Evolutionary conservation across 1,284 basidiomycete genomes (phyloP), one percentile per base, ranked within the genome.

Genomic region (Naganishia cerealis): DNA sequence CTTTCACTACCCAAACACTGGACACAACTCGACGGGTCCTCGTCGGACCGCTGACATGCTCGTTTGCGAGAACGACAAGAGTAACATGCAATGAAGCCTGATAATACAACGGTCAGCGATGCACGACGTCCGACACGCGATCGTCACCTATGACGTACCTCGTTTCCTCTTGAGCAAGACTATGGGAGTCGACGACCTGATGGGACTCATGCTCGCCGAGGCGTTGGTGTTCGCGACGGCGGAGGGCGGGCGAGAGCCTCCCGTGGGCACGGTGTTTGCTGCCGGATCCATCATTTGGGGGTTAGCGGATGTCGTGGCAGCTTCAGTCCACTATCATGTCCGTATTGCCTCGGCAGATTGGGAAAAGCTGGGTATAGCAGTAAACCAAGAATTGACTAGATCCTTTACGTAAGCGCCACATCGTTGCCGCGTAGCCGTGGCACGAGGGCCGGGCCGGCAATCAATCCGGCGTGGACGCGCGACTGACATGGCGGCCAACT

Each of bases 1-100:
- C 61, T 63, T 38, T 63, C 61, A 52, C 61, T 63, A 39, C 61
- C 40, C 15, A 63, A 50, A 18, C 61, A 63, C 29, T 63, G 61
- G 24, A 63, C 61, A 24, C 61, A 63, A 26, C 61, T 63, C 16
- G 13, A 29, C 2, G 50, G 61, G 29, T 63, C 61, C 16, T 63
- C 61, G 39, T 54, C 36, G 12, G 61, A 63, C 29, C 53, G 52
- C 61, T 63, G 61, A 40, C 61, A 63, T n/a, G 61, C 61, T 21
- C 61, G 48, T 54, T 63, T 63, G 10, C 61, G 61, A 9, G 61
- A 63, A 24, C 61, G 61, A 21, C 61, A 63, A 16, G 61, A 63
- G 21, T 63, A 63, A 42, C 61, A 63, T 33, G 61, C 61, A 38
- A 63, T 63, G 21, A 63, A 63, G 2, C 61, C 61, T 63, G 38